These are phyloP conservation scores for Osmanthus fragrans DNA, from an alignment of 257 asterid species.

Conservation along the genomic window DNA sequence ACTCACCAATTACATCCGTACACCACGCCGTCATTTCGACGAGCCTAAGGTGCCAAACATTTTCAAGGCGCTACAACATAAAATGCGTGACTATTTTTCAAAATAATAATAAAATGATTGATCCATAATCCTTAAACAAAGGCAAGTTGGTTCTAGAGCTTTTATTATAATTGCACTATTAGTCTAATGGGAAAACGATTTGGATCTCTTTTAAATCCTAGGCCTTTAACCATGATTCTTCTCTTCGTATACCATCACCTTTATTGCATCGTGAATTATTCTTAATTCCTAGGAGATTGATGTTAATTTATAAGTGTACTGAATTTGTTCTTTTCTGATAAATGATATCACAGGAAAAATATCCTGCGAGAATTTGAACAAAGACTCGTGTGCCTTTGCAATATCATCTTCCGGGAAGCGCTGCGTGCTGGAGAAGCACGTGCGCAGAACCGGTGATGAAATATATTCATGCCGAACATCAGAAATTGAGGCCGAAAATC, in stretches of 20 bases:
- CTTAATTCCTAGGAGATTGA: background rate
- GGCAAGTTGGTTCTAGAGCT: background rate
- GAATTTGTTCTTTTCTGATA: background rate
- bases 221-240: no score
- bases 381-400: conserved; percentile 60
- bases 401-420: conserved; percentile 60
- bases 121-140: no score
- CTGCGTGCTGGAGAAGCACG: conserved; percentile 68
- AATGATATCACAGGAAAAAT: conserved; percentile 36
- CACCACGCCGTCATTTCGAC: background rate
- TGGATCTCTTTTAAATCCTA: no score
- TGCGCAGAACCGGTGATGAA: conserved; percentile 48
- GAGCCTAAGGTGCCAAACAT: no score
- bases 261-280: background rate
- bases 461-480: conserved; percentile 55
- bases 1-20: background rate
- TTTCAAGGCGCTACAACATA: no score
- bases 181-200: no score
- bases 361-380: conserved; percentile 51
- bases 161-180: background rate
- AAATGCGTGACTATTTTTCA: no score
- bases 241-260: background rate
- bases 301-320: background rate
- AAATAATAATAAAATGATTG: no score
- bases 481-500: conserved; percentile 53